Conservation (phyloP, 768 basidiomycete species). For the Sistotremastrum suecicum region DNA sequence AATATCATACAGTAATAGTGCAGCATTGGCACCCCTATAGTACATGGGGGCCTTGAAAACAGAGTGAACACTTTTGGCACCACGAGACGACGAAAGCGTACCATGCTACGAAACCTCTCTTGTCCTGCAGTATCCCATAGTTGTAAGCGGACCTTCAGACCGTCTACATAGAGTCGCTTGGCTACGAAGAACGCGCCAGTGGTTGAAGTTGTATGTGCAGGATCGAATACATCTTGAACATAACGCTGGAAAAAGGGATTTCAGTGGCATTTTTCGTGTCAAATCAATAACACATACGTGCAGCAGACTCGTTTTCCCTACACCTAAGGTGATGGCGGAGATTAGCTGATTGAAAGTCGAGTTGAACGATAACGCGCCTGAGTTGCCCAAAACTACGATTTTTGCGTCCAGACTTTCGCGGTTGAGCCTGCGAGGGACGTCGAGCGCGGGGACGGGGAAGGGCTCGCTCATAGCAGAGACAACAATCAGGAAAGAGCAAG, state of each 20-base stretch:
- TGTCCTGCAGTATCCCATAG: constrained; percentile 92
- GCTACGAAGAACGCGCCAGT: constrained; percentile 90
- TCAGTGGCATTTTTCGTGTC: too few relatives aligned
- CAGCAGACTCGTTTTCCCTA: constrained; percentile 86
- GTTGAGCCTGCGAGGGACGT: constrained; percentile 20
- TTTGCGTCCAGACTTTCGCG: constrained; percentile 76
- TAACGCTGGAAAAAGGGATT: constrained; percentile 31
- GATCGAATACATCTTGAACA: constrained; percentile 82
- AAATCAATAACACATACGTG: constrained; percentile 17
- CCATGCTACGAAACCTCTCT: constrained; percentile 87
- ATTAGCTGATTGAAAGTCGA: constrained; percentile 1
- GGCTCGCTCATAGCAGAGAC: constrained; percentile 18
- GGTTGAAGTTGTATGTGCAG: constrained; percentile 78
- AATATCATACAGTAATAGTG: constrained; percentile 89
- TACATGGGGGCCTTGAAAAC: constrained; percentile 76
- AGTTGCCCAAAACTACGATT: constrained; percentile 90
- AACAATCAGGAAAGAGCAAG: constrained; percentile 17
- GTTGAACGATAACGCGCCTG: constrained; percentile 24
- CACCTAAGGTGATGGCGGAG: constrained; percentile 33
- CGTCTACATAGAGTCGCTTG: constrained; percentile 79
- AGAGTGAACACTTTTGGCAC: constrained; percentile 4
- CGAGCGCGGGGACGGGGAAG: constrained; percentile 28
- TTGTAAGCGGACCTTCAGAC: constrained; percentile 74
- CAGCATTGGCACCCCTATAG: constrained; percentile 91
- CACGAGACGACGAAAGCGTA: constrained; percentile 20